Evolutionary conservation across 1,284 basidiomycete species (phyloP), one percentile per base, ranked within the genome.

Genomic region (Ceratobasidium sp.): DNA sequence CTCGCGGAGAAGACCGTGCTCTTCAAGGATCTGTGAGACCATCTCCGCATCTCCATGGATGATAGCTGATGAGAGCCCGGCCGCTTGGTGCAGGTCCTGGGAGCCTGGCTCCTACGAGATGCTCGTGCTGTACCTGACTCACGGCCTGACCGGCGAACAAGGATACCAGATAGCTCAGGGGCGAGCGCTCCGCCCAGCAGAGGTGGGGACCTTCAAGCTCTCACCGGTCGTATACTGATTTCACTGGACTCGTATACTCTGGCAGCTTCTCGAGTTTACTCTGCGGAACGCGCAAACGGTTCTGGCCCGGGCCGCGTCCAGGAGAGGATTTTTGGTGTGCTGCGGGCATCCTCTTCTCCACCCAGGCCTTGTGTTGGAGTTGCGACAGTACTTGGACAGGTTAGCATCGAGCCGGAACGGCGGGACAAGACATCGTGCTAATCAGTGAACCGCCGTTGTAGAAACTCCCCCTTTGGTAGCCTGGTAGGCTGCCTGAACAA

Each of bases 291-390:
- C 49, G 18, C 18, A 46, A 4, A 13, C 12, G 3, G 7, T 58
- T n/a, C 39, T 18, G 15, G 39, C 2, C 1, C 2, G 39, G 3
- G 51, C 51, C 3, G n/a, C 9, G 23, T 26, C 10, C 10, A 1
- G 9, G 20, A 15, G 46, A 15, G 49, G 20, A 20, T 77, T 40
- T 13, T 39, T 56, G 1, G 13, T 51, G 9, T 66, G 61, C 51
- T 77, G 73, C 51, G 63, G 63, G 3, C 63, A 77, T 53, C 73
- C 73, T 1, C 55, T 77, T 12, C 23, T 40, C 23, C n/a, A 67
- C 9, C 33, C 61, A 6, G 51, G 63, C 2, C 33, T 77, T 1
- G 73, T 77, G 61, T 3, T 39, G 6, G 51, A 15, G 5, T n/a
- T 77, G 28, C 33, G 23, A 4, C 15, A 77, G 13, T 46, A 46